These are phyloP conservation scores for Pneumocystis oryctolagi DNA, from an alignment of 1,139 yeast genomes.

Conservation along the genomic window DNA sequence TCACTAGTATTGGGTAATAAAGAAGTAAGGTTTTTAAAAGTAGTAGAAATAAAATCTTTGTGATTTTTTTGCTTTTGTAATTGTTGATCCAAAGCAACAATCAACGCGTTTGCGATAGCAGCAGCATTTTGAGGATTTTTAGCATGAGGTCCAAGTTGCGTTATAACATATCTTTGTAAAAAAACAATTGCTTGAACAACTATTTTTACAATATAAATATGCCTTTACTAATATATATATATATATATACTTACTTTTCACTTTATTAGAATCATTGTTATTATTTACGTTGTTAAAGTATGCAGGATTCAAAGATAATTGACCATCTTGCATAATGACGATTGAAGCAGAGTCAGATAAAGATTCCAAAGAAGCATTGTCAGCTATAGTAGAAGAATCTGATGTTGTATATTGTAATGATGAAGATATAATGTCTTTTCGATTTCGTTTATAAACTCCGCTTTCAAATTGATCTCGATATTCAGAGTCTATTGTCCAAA, in stretches of 20 bases:
- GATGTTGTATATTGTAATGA: not conserved
- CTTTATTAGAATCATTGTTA: not conserved
- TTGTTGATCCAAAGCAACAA: conserved; percentile 15
- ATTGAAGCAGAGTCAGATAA: not conserved
- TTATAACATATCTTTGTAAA: conserved; percentile 10
- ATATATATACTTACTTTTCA: not conserved
- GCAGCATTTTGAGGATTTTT: conserved; percentile 14
- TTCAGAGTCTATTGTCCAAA: conserved; percentile 62
- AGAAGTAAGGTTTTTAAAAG: conserved; percentile 12
- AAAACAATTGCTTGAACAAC: conserved; percentile 14
- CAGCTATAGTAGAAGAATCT: not conserved
- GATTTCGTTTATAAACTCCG: conserved; percentile 40
- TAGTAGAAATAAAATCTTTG: not conserved
- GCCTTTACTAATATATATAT: conserved; percentile 1
- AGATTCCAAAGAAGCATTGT: not conserved
- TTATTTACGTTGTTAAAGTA: conserved; percentile 9
- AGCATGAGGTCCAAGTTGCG: conserved; percentile 11
- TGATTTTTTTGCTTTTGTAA: conserved; percentile 6
- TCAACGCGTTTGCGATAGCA: conserved; percentile 17
- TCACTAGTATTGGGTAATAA: not conserved
- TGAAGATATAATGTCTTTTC: not conserved
- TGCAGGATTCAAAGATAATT: conserved; percentile 12
- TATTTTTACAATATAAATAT: not conserved
- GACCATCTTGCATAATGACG: conserved; percentile 12
- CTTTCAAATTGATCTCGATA: conserved; percentile 31